phyloP scores from a whole-genome alignment of 1,139 yeast genomes.

The Suhomyces terraborum region DNA sequence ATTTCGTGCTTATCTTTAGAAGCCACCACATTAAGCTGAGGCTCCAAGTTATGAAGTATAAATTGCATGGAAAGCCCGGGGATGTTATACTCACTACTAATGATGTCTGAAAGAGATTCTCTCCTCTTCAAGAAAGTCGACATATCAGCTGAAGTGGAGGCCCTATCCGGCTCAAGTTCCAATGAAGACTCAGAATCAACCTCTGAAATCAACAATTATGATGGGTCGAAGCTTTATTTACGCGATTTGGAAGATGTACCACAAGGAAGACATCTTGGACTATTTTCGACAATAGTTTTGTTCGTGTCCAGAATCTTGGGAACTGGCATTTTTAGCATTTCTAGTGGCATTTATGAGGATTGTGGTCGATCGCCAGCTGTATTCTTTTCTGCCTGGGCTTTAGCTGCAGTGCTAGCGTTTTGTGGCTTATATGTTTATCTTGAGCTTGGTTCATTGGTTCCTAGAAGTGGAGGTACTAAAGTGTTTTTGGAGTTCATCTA shows the following conservation, averaged over 20 bases:
- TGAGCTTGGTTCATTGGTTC: constrained; percentile 69
- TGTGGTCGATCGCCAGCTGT: constrained; percentile 66
- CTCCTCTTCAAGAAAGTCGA: constrained; percentile 3
- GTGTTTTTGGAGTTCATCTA: constrained; percentile 69
- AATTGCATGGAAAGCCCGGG: not conserved
- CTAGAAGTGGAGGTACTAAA: constrained; percentile 75
- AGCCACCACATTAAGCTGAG: constrained; percentile 11
- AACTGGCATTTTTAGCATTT: constrained; percentile 74
- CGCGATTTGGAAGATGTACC: constrained; percentile 58
- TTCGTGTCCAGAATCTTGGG: constrained; percentile 74
- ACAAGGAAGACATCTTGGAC: constrained; percentile 72
- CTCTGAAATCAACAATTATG: constrained; percentile 10
- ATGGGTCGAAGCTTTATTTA: constrained; percentile 24
- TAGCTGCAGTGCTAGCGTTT: constrained; percentile 62
- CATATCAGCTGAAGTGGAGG: constrained; percentile 5
- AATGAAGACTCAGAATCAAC: constrained; percentile 1
- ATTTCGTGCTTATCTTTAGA: constrained; percentile 6
- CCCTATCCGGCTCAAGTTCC: constrained; percentile 8
- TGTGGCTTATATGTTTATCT: constrained; percentile 66
- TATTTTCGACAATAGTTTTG: constrained; percentile 62
- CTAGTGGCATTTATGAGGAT: constrained; percentile 65
- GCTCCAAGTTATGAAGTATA: constrained; percentile 1
- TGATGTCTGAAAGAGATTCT: constrained; percentile 7
- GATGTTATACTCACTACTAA: constrained; percentile 1
- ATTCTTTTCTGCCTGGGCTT: constrained; percentile 61